Base-by-base conservation (phyloP, 2,329 filamentous ascomycete genomes). In the Penicillium brevicompactum region DNA sequence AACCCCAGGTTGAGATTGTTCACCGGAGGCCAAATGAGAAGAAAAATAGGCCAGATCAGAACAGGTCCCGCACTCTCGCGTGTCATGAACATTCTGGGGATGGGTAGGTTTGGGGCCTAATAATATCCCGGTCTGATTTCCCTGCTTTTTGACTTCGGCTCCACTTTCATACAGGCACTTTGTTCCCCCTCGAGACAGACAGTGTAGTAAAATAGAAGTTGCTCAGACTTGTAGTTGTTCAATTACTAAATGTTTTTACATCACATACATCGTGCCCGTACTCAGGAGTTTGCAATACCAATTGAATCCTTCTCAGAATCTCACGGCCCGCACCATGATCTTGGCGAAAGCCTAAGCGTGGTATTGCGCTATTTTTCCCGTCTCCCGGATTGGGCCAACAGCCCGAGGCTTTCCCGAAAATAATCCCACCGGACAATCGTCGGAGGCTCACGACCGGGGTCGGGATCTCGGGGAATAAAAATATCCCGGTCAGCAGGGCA, bases 311-410 rank as follows among this genome's bases (percentile, higher is more conserved):
- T 27, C 24, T 27, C 18, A 48, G 44, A n/a, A 34, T n/a, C 16
- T 9, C 32, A 42, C 47, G 58, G 51, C 49, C 53, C 56, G 54
- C 41, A 51, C 48, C 9, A 11, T 37, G 37, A 24, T 27, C 56
- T 56, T 55, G 44, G 53, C 55, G 27, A 44, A 56, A 58, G 53
- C 32, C 47, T 47, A 47, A 56, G 30, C 42, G 14, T 18, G 11
- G 42, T 2, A 10, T 3, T 60, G 59, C 55, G 57, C 51, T 8
- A 57, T 59, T 60, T 61, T 59, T 59, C 51, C 62, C 59, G 59
- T 31, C 54, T 1, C 43, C 21, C 10, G 48, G 59, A 64, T 63
- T 64, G 62, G 62, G 51, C 55, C 6, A 7, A 6, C 11, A n/a
- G 43, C 45, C 60, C 62, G 62, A 57, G 16, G 38, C 45, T 52